phyloP scores from a whole-genome alignment of 176 grass and related monocot species.

The Tillandsia leiboldiana region DNA sequence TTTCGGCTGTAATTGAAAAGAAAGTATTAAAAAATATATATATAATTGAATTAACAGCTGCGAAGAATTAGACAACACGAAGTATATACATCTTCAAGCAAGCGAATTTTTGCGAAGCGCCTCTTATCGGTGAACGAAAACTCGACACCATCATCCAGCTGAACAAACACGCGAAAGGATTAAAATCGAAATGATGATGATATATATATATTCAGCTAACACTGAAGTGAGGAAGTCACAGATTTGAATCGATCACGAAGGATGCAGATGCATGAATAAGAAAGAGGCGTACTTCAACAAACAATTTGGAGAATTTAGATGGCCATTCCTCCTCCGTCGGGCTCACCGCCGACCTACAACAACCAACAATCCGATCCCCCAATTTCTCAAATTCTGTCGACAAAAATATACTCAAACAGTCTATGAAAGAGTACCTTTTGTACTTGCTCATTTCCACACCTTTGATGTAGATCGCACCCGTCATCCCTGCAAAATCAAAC shows the following conservation, averaged over 20 bases:
- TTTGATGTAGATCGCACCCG: slow-evolving; percentile 78
- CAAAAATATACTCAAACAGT: neutral
- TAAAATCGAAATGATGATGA: neutral
- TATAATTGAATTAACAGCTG: neutral
- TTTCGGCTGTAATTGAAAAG: slow-evolving; percentile 54
- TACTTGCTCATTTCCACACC: slow-evolving; percentile 72
- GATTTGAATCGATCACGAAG: neutral
- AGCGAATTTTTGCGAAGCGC: slow-evolving; percentile 77
- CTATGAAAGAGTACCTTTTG: slow-evolving; percentile 36
- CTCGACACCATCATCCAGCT: slow-evolving; percentile 92
- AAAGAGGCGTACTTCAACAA: slow-evolving; percentile 43
- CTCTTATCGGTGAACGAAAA: slow-evolving; percentile 98
- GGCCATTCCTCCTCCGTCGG: slow-evolving; percentile 86
- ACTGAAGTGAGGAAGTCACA: neutral
- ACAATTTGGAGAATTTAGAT: slow-evolving; percentile 89
- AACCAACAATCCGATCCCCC: neutral
- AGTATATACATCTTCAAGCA: slow-evolving; percentile 63
- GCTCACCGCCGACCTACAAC: slow-evolving; percentile 54
- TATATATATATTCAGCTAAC: too few relatives aligned
- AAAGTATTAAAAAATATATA: slow-evolving; percentile 8
- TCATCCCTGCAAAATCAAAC: slow-evolving; percentile 37
- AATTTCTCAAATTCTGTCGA: neutral
- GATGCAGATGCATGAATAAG: neutral
- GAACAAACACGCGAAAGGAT: slow-evolving; percentile 16
- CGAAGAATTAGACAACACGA: neutral